Conservation (phyloP, 768 basidiomycete species). For the Lentinula detonsa region DNA sequence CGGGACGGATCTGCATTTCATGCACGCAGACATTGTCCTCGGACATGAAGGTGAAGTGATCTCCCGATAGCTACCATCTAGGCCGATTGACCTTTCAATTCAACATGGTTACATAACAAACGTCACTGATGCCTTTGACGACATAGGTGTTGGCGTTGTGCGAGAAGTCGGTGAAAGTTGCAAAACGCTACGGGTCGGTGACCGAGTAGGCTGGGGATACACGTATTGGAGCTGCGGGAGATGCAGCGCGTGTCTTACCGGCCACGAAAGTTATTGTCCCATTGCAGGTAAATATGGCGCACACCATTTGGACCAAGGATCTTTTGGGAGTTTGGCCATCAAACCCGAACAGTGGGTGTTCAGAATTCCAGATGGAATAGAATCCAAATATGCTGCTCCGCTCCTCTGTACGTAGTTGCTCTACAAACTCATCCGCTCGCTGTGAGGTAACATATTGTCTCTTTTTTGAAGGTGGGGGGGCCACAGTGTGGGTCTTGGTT, state of each 20-base stretch:
- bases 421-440: no score
- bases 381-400: conserved; percentile 24
- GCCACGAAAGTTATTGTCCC: conserved; percentile 22
- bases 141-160: conserved; percentile 20
- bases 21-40: conserved; percentile 25
- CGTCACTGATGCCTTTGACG: not conserved
- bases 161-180: conserved; percentile 20
- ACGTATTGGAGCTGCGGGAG: conserved; percentile 24
- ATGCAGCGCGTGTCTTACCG: conserved; percentile 26
- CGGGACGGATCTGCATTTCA: conserved; percentile 31
- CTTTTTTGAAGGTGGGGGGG: conserved; percentile 16
- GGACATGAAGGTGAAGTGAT: conserved; percentile 28
- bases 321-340: conserved; percentile 26
- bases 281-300: conserved; percentile 9
- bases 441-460: no score
- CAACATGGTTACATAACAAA: not conserved
- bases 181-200: conserved; percentile 18
- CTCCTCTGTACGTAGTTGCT: conserved; percentile 22
- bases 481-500: conserved; percentile 16
- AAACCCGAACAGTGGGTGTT: conserved; percentile 28
- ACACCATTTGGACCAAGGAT: conserved; percentile 24
- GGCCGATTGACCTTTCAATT: not conserved
- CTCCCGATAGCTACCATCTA: not conserved
- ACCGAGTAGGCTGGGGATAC: conserved; percentile 30
- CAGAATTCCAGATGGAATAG: conserved; percentile 23